Evolutionary conservation across 306 rosid species (phyloP).

Genomic region (Sindora glabra): DNA sequence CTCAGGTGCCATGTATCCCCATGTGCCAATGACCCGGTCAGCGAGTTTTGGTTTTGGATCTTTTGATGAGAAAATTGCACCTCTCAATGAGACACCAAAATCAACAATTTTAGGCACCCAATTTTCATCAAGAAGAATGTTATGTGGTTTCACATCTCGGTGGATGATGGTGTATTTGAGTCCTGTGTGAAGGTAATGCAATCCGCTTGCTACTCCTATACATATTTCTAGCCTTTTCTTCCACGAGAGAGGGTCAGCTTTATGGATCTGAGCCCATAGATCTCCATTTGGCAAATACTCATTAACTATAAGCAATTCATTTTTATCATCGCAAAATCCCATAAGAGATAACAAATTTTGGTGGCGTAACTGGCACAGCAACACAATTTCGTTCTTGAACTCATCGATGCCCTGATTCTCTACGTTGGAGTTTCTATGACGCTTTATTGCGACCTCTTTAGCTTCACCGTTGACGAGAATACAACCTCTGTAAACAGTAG

Average conservation of each 20-base stretch:
- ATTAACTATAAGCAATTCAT: neutral
- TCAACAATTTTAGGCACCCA: neutral
- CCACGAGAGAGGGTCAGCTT: neutral
- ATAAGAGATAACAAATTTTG: neutral
- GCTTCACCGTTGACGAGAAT: neutral
- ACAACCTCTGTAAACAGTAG: neutral
- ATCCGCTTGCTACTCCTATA: neutral
- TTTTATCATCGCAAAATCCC: neutral
- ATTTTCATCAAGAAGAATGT: neutral
- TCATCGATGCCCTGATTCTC: no score
- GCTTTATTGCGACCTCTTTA: neutral
- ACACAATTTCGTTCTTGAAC: neutral
- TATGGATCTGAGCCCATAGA: neutral
- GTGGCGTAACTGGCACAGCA: neutral
- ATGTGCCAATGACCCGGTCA: accelerated
- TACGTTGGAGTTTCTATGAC: neutral
- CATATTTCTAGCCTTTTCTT: neutral
- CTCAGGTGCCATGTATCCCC: neutral
- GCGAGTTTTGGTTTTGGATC: neutral
- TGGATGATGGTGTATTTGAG: neutral
- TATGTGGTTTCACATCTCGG: accelerated
- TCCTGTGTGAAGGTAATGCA: neutral
- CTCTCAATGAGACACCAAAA: neutral
- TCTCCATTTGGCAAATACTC: neutral
- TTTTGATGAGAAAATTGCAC: neutral